Conservation (phyloP, 1,139 yeast genomes). For the Pichia sp. region DNA sequence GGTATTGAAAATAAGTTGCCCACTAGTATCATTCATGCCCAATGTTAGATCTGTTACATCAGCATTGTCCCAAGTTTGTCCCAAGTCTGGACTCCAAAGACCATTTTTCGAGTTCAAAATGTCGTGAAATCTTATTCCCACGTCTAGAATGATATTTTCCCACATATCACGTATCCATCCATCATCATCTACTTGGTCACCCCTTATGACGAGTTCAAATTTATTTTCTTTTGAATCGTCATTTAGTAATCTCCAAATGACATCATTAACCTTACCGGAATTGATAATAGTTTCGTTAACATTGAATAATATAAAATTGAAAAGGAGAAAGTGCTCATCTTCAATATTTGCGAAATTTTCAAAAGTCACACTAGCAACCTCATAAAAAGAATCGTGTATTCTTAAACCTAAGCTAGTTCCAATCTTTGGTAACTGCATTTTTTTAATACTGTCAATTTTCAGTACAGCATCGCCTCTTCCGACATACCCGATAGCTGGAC, state of each 20-base stretch:
- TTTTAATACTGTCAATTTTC: not conserved
- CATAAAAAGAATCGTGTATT: not conserved
- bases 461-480: constrained; percentile 3
- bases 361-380: not conserved
- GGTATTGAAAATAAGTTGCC: not conserved
- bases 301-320: constrained; percentile 6
- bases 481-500: not conserved
- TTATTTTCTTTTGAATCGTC: constrained; percentile 4
- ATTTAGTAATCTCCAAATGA: constrained; percentile 9
- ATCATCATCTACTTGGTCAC: not conserved
- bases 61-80: not conserved
- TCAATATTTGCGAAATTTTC: not conserved
- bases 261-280: constrained; percentile 2
- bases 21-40: not conserved
- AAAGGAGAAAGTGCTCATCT: not conserved
- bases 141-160: not conserved
- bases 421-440: not conserved
- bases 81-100: not conserved
- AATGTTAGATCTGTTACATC: not conserved
- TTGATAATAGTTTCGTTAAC: constrained; percentile 4
- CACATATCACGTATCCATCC: constrained; percentile 9
- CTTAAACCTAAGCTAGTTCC: constrained; percentile 1
- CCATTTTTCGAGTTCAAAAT: not conserved
- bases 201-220: constrained; percentile 4
- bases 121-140: not conserved